These are phyloP conservation scores for Rhipidocladum racemiflorum DNA, from an alignment of 176 grass and related monocot genomes.

Conservation along the genomic window DNA sequence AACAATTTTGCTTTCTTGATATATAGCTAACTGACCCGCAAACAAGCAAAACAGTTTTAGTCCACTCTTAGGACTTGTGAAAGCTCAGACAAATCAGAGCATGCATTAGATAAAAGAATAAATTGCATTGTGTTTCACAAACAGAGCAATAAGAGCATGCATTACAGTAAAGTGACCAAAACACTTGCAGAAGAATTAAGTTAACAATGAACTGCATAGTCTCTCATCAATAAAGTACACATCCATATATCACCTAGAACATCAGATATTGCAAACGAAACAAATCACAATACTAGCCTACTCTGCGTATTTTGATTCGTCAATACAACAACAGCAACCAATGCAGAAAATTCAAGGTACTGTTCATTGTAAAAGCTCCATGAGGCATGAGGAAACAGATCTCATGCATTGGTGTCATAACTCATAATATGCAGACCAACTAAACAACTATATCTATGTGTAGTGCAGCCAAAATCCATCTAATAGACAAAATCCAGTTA, in stretches of 20 bases:
- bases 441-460: not conserved
- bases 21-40: not conserved
- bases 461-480: not conserved
- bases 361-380: not conserved
- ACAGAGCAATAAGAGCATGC: not conserved
- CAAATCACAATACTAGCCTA: not conserved
- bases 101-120: not conserved
- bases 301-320: not conserved
- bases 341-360: not conserved
- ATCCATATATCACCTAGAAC: not conserved
- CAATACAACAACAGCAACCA: slow-evolving; percentile 6
- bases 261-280: not conserved
- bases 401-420: not conserved
- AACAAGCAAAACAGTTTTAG: not conserved
- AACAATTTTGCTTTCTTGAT: not conserved
- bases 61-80: not conserved
- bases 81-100: not conserved
- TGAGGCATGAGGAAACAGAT: not conserved
- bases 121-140: not conserved
- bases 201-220: not conserved
- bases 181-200: not conserved
- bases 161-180: not conserved
- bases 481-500: not conserved
- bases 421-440: slow-evolving; percentile 2
- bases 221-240: not conserved